Evolutionary conservation across 2,329 filamentous ascomycete species (phyloP), one percentile per base, ranked within the genome.

Genomic region (Sarocladium strictum): DNA sequence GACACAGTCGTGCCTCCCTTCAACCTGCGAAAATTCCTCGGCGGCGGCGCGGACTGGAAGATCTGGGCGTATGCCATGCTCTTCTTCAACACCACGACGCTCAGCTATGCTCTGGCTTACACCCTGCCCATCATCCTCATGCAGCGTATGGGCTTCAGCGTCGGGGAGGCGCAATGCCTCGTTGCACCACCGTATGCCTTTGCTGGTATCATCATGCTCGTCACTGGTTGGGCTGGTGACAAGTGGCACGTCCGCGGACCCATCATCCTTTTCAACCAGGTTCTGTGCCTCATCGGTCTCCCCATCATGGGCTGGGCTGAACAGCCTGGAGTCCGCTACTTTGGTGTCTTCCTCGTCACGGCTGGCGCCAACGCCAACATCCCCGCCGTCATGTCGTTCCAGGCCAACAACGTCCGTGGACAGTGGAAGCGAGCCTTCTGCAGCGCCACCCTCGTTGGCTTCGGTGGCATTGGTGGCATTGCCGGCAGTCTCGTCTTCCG

Each of bases 281-380:
- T 86, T 2, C 70, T 90, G 26, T 80, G 78, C 64, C 70, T 91
- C 50, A 78, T 90, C 55, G 89, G 88, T 2, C 72, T 91, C 5
- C 80, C 85, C 24, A 81, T 92, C 64, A 85, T 90, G 73, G 88
- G 87, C 32, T 92, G 85, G 73, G 76, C 80, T 43, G 64, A 69
- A 23, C 76, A 69, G 58, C 61, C 80, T 2, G 75, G 66, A 1
- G 80, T 84, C 10, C 80, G 86, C 43, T 91, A 90, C 69, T 84
- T 89, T 58, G 88, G 87, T 54, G 79, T 90, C 55, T 92, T 92
- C 72, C 72, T 92, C 49, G 79, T 83, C n/a, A 86, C 87, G 0
- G 86, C 87, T 0, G 89, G 87, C 7, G 84, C 85, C 59, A 91
- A 91, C 68, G 80, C 85, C 59, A 94, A 94, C 65, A 76, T 93